Base-by-base conservation (phyloP, 2,329 filamentous ascomycete genomes). In the Beauveria medogensis region DNA sequence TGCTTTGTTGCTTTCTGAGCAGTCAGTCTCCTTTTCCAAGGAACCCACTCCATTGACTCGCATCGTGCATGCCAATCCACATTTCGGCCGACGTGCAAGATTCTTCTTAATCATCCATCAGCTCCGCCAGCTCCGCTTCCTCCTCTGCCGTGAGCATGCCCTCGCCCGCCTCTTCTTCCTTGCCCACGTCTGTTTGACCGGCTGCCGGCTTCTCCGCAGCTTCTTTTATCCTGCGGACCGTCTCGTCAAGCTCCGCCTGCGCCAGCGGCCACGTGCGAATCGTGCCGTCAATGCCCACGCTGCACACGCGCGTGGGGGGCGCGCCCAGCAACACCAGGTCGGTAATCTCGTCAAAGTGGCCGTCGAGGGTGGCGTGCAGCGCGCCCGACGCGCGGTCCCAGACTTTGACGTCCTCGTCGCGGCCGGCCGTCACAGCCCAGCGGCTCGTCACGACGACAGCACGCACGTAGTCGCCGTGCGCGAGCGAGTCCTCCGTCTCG, bases 261-360 rank as follows among this genome's bases (percentile, higher is more conserved):
- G 80, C 81, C 57, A 97, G 75, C 14, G 87, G 86, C 94, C 94
- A 99, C 59, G 82, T 85, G 67, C 94, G 84, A 44, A 97, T 80
- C 0, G 94, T 97, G 2, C 87, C 89, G 74, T 99, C 94, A 67
- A 97, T 95, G 65, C 90, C 86, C 59, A 94, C 89, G 71, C 92
- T 97, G 64, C 90, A 85, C 12, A 96, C 77, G 63, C 78, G 78
- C 22, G 76, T 78, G 5, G 69, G 4, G 73, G 22, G 67, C 65
- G 4, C 75, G 28, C 74, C 72, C 30, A 92, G 71, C 55, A 95
- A 71, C 2, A 88, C 78, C 48, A 97, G 74, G 41, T 88, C 91
- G 1, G 91, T 97, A 16, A 99, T 88, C 73, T 97, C 94, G 69
- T 99, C 92, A 70, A 85, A 97, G 75, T 99, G 94, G 0, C 94